These are phyloP conservation scores for Phaseolus coccineus DNA, from an alignment of 331 rosid genomes.

Conservation along the genomic window DNA sequence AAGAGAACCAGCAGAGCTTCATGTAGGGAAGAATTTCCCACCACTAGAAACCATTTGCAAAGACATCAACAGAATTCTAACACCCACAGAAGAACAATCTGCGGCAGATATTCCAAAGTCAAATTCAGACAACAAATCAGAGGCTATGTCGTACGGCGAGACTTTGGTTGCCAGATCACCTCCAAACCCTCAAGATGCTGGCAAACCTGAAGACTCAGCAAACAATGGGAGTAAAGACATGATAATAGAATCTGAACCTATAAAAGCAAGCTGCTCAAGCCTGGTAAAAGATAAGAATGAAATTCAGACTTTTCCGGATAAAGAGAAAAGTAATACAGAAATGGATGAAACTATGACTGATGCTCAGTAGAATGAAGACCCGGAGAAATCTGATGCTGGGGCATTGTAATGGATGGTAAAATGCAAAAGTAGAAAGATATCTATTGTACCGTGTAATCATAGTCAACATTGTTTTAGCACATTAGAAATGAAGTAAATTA, in stretches of 20 bases:
- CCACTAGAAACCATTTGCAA: conserved; percentile 61
- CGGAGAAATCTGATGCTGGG: conserved; percentile 45
- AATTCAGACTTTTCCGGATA: conserved; percentile 29
- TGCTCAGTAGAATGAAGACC: conserved; percentile 44
- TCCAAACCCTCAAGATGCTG: conserved; percentile 43
- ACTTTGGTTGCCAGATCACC: conserved; percentile 38
- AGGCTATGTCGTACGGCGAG: conserved; percentile 36
- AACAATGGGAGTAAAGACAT: conserved; percentile 45
- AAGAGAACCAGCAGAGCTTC: conserved; percentile 46
- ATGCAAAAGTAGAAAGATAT: conserved; percentile 11
- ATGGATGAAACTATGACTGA: conserved; percentile 44
- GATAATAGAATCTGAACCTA: conserved; percentile 45
- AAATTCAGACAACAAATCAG: conserved; percentile 44
- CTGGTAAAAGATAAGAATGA: conserved; percentile 43
- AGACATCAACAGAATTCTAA: conserved; percentile 61
- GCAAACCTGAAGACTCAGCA: conserved; percentile 44
- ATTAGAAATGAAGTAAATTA: conserved; percentile 25
- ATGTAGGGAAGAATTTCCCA: conserved; percentile 43
- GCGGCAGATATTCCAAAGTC: conserved; percentile 31
- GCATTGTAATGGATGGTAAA: conserved; percentile 60
- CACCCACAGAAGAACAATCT: conserved; percentile 48
- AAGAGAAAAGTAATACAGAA: conserved; percentile 42
- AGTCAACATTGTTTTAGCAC: conserved; percentile 27
- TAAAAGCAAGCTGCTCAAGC: conserved; percentile 46
- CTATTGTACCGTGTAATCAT: conserved; percentile 42